These are phyloP conservation scores for Didymella exigua DNA, from an alignment of 2,329 filamentous ascomycete genomes.

Conservation along the genomic window DNA sequence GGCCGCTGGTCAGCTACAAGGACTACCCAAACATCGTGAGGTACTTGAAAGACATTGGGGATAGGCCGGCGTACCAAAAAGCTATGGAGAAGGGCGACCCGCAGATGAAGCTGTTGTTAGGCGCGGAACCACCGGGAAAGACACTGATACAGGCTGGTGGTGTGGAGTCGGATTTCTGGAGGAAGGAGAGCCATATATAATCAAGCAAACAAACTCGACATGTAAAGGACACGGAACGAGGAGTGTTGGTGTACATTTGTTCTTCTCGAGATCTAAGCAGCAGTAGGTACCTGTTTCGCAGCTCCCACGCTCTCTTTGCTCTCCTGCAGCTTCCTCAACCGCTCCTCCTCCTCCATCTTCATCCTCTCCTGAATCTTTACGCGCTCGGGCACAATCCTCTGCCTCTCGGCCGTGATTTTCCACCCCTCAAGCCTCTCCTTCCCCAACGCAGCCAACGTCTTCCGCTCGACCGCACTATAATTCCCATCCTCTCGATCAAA, in stretches of 20 bases:
- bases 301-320: constrained; percentile 18
- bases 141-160: constrained; percentile 23
- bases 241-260: background rate
- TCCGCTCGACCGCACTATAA: constrained; percentile 63
- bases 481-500: constrained; percentile 57
- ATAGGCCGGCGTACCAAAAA: constrained; percentile 31
- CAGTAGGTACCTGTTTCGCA: constrained; percentile 18
- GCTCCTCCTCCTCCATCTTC: constrained; percentile 56
- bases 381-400: constrained; percentile 58
- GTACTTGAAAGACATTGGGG: constrained; percentile 23
- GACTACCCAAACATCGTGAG: constrained; percentile 26
- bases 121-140: constrained; percentile 21
- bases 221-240: background rate
- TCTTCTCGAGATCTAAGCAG: constrained; percentile 13
- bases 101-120: constrained; percentile 43
- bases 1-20: constrained; percentile 27
- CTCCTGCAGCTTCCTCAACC: constrained; percentile 48
- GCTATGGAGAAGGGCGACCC: constrained; percentile 62
- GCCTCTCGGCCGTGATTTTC: constrained; percentile 58
- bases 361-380: constrained; percentile 57
- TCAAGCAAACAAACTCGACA: background rate
- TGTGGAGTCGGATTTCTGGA: constrained; percentile 24
- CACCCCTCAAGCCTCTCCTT: constrained; percentile 58
- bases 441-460: constrained; percentile 59
- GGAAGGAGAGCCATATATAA: constrained; percentile 14